These are phyloP conservation scores for Neospermospora avenae DNA, from an alignment of 2,329 filamentous ascomycete species.

Conservation along the genomic window DNA sequence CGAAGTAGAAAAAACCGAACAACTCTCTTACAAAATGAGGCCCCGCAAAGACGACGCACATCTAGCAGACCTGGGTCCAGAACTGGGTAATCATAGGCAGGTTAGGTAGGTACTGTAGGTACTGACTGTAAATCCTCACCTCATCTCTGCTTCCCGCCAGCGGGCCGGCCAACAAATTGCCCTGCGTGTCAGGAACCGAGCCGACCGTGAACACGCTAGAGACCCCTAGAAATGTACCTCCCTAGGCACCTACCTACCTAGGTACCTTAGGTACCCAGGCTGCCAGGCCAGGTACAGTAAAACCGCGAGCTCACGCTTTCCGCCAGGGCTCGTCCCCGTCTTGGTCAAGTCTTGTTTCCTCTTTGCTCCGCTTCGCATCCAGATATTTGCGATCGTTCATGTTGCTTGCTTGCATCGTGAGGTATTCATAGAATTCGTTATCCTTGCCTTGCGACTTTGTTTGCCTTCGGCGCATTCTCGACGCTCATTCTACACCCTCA, in stretches of 20 bases:
- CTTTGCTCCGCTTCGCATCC: background rate
- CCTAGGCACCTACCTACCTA: too few relatives aligned
- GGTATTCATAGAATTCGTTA: background rate
- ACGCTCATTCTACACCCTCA: slow-evolving; percentile 18
- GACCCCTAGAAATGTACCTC: too few relatives aligned
- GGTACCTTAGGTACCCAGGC: too few relatives aligned
- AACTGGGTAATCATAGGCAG: background rate
- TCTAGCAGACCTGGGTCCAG: too few relatives aligned
- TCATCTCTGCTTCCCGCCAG: background rate
- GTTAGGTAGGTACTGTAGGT: background rate
- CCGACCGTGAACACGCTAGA: background rate
- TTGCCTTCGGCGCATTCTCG: slow-evolving; percentile 16
- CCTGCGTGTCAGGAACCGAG: background rate
- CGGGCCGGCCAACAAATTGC: background rate
- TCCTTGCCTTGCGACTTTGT: slow-evolving; percentile 15
- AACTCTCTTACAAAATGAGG: too few relatives aligned
- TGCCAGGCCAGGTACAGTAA: too few relatives aligned
- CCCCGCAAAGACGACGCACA: too few relatives aligned
- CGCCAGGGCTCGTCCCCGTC: background rate
- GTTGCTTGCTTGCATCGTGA: slow-evolving; percentile 2
- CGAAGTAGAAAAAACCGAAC: too few relatives aligned
- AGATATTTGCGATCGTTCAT: background rate
- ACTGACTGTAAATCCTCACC: slow-evolving; percentile 14
- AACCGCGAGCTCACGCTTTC: background rate
- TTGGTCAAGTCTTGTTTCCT: slow-evolving; percentile 6